Evolutionary conservation across 805 yeast genomes (phyloP).

Genomic region (Candida odintsovae): DNA sequence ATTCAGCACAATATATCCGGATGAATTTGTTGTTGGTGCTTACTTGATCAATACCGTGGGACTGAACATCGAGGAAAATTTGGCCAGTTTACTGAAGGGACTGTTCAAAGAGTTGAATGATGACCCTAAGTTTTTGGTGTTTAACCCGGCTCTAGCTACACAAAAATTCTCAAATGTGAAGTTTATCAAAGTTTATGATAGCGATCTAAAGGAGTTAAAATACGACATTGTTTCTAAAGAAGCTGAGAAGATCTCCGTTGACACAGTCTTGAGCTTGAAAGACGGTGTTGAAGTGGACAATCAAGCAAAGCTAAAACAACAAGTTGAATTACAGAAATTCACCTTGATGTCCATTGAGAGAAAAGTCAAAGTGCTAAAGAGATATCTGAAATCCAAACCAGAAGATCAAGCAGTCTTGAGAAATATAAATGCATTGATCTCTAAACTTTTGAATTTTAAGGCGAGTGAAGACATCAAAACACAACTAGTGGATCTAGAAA

Average conservation of each 20-base stretch:
- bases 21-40: constrained; percentile 9
- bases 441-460: constrained; percentile 15
- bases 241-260: constrained; percentile 11
- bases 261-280: constrained; percentile 7
- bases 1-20: constrained; percentile 6
- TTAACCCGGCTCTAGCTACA: constrained; percentile 5
- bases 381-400: neutral
- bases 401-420: constrained; percentile 8
- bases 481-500: constrained; percentile 16
- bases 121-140: neutral
- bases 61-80: neutral
- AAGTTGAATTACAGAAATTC: constrained; percentile 6
- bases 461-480: constrained; percentile 12
- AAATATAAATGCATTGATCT: constrained; percentile 15
- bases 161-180: constrained; percentile 6
- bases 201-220: constrained; percentile 1
- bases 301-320: constrained; percentile 6
- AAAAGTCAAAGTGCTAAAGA: constrained; percentile 2
- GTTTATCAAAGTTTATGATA: constrained; percentile 5
- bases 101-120: neutral
- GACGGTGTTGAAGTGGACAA: constrained; percentile 5
- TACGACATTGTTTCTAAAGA: constrained; percentile 9
- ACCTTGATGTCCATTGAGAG: constrained; percentile 4
- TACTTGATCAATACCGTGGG: constrained; percentile 3
- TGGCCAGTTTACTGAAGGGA: neutral